Evolutionary conservation across 345 rosid species (phyloP), one percentile per base, ranked within the genome.

Genomic region (Lepidium aucheri): DNA sequence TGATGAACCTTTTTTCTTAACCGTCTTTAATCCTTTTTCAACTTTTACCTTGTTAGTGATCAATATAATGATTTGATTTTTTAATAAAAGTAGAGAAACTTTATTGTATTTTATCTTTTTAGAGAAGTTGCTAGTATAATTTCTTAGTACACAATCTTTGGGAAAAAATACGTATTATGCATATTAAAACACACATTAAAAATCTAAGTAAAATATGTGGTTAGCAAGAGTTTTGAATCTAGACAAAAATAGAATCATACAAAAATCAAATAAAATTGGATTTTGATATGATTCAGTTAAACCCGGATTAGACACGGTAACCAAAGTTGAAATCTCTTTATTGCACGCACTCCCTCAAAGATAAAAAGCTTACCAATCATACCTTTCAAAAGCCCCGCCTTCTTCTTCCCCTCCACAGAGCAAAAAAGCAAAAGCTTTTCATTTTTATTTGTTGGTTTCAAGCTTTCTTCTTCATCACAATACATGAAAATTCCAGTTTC

Each of bases 401-500:
- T 61, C 68, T 61, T 44, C 47, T 17, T 60, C 41, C 62, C 52
- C 52, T 16, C 10, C 60, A 47, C 9, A 67, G 4, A 44, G 26
- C 47, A 64, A 33, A 70, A 1, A 32, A 18, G 30, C 2, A 53
- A 43, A 49, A 18, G 13, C 5, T 28, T 28, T 35, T 4, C 9
- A 40, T 14, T 11, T 8, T 24, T 24, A 55, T 5, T 22, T 32
- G 3, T 40, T 24, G 30, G 42, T 30, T 52, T 45, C n/a, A n/a
- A 53, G 28, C 13, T 40, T 57, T 53, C 26, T 16, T 42, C 32
- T 13, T 6, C 26, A 5, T 7, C 12, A 41, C 15, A 41, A 78
- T 78, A 77, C 63, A 89, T 90, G 97, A 90, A 86, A 84, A 81
- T 85, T 63, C 81, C 89, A 0, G 54, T 71, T 24, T 65, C 82